These are phyloP conservation scores for Boletus reticulatus DNA, from an alignment of 768 basidiomycete species.

Conservation along the genomic window DNA sequence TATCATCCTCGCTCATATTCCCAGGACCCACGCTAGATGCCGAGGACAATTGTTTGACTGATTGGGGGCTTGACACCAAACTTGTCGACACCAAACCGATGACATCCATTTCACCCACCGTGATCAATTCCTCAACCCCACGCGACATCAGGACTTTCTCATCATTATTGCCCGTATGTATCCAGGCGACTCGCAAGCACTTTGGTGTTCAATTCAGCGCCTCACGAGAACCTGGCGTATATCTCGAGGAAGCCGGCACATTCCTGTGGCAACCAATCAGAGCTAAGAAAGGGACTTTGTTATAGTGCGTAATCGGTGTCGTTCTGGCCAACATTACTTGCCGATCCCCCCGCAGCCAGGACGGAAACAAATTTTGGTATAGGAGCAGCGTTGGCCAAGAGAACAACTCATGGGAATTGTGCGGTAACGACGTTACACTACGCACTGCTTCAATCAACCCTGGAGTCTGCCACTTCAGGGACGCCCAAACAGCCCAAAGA, in stretches of 20 bases:
- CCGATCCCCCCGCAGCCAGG: background rate
- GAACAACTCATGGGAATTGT: conserved; percentile 1
- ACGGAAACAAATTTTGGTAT: background rate
- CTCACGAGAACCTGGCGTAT: background rate
- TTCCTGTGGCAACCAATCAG: background rate
- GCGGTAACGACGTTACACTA: background rate
- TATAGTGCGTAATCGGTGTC: background rate
- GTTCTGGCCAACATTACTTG: too few species aligned
- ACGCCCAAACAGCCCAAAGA: background rate
- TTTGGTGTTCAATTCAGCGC: background rate
- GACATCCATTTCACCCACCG: background rate
- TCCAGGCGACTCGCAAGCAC: conserved; percentile 1
- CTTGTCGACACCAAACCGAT: background rate
- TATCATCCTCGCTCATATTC: background rate
- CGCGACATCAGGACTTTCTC: background rate
- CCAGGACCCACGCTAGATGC: background rate
- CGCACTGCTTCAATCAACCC: background rate
- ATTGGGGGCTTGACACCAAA: background rate
- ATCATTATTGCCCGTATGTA: background rate
- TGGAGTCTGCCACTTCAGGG: background rate
- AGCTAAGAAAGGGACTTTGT: background rate
- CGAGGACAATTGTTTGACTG: background rate
- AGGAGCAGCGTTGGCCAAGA: background rate
- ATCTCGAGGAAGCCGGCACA: background rate
- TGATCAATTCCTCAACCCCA: background rate